Evolutionary conservation across 441 rosid genomes (phyloP).

Genomic region (Brassica balearica): DNA sequence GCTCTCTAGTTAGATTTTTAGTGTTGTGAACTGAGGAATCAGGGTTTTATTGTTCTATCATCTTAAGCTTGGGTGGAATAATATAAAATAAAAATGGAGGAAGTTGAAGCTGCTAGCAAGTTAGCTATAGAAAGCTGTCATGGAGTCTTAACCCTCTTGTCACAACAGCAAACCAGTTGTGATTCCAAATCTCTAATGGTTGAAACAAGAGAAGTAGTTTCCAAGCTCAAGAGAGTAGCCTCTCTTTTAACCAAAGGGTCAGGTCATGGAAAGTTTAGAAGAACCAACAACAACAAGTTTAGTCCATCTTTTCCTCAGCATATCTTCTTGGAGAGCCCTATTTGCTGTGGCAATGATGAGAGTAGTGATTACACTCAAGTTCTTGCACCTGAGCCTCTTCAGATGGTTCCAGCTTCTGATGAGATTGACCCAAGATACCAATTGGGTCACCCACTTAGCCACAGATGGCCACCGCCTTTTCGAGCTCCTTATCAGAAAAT

Average conservation of each 20-base stretch:
- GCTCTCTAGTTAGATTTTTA: slow-evolving; percentile 22
- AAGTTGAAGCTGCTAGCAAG: slow-evolving; percentile 65
- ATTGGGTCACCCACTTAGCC: slow-evolving; percentile 36
- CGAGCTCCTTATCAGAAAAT: slow-evolving; percentile 52
- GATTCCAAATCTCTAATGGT: slow-evolving; percentile 50
- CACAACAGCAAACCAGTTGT: slow-evolving; percentile 46
- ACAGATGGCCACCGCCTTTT: slow-evolving; percentile 47
- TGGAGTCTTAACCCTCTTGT: slow-evolving; percentile 56
- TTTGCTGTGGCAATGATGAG: slow-evolving; percentile 20
- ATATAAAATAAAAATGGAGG: slow-evolving; percentile 50
- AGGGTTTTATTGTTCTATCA: slow-evolving; percentile 16
- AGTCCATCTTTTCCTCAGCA: slow-evolving; percentile 55
- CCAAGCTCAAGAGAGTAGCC: slow-evolving; percentile 60
- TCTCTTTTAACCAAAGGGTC: slow-evolving; percentile 56
- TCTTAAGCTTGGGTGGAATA: slow-evolving; percentile 15
- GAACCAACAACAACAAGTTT: slow-evolving; percentile 51
- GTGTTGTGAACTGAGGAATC: slow-evolving; percentile 27
- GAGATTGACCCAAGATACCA: slow-evolving; percentile 49
- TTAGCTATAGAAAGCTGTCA: slow-evolving; percentile 66
- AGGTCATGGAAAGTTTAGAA: slow-evolving; percentile 63
- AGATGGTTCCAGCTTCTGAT: slow-evolving; percentile 55
- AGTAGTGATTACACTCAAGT: slow-evolving; percentile 44
- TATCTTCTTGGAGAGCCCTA: slow-evolving; percentile 60
- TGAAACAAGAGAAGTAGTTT: slow-evolving; percentile 60
- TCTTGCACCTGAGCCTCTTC: slow-evolving; percentile 69